Base-by-base conservation (phyloP, 768 basidiomycete genomes). In the Sarcodon sp. region DNA sequence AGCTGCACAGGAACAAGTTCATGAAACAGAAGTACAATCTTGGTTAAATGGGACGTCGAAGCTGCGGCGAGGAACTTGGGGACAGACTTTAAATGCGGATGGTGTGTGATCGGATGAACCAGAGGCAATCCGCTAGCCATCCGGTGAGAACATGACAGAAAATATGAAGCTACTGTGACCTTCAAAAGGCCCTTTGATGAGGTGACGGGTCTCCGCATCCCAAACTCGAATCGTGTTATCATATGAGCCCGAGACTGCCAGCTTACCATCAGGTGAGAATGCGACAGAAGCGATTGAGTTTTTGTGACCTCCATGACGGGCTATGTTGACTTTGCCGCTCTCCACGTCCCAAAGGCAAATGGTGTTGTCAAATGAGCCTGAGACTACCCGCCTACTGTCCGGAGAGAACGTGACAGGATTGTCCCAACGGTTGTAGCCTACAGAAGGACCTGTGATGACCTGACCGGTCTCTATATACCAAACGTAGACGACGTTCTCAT, bases 401-500 rank as follows among this genome's bases (percentile, higher is more conserved):
- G 59, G 13, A 73, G 65, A 27, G 4, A 27, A 27, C 4, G 21
- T 4, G 21, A 27, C 21, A 27, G 21, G 21, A 27, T 27, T 27
- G 21, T 3, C 21, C 21, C 21, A 27, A 4, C 21, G 21, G 21
- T 27, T 27, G 21, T 27, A 4, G 21, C 21, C 21, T 27, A 27
- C 21, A 27, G 21, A 27, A 27, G 21, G 21, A 4, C 21, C 21
- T 27, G 21, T 27, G 21, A 27, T 27, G 21, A 27, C 4, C 4
- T 27, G 21, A 4, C 21, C 21, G 21, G 21, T 27, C 21, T 27
- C 21, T 27, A 27, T 58, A 52, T 73, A 71, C 73, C 73, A 75
- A 13, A 76, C 47, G 46, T 64, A 64, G 50, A 75, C 69, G 12
- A 64, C 59, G 58, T 73, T 73, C 57, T 76, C 72, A 34, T 71